These are phyloP conservation scores for Quercus wislizeni DNA, from an alignment of 306 rosid genomes.

Conservation along the genomic window DNA sequence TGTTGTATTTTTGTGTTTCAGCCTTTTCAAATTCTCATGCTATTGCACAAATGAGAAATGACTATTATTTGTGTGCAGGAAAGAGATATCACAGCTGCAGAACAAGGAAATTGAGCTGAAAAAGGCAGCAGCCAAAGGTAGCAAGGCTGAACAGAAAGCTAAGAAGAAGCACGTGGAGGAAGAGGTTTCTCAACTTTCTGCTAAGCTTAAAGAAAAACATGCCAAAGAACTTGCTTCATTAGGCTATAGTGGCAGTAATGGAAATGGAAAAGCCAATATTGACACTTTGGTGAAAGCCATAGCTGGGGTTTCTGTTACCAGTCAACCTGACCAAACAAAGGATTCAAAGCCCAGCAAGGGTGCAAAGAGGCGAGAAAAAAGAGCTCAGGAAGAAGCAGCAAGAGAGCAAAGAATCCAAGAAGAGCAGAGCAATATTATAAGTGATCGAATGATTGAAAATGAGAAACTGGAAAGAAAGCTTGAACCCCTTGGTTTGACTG, in stretches of 20 bases:
- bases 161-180: conserved; percentile 98
- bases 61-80: conserved; percentile 44
- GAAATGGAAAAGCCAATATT: conserved; percentile 56
- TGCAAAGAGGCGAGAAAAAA: conserved; percentile 62
- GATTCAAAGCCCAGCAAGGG: conserved; percentile 64
- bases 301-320: conserved; percentile 72
- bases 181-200: conserved; percentile 70
- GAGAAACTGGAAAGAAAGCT: conserved; percentile 76
- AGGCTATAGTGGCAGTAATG: conserved; percentile 55
- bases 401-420: conserved; percentile 87
- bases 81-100: conserved; percentile 74
- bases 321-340: conserved; percentile 58
- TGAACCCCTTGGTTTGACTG: conserved; percentile 72
- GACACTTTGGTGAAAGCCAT: conserved; percentile 82
- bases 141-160: conserved; percentile 93
- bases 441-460: conserved; percentile 73
- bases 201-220: conserved; percentile 69
- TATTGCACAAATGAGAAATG: not conserved
- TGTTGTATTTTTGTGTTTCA: not conserved
- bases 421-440: conserved; percentile 68
- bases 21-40: conserved; percentile 8
- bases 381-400: conserved; percentile 83
- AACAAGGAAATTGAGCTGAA: conserved; percentile 79
- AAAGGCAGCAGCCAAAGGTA: conserved; percentile 84
- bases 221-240: conserved; percentile 62